Base-by-base conservation (phyloP, 345 rosid genomes). In the Arabis alpina region DNA sequence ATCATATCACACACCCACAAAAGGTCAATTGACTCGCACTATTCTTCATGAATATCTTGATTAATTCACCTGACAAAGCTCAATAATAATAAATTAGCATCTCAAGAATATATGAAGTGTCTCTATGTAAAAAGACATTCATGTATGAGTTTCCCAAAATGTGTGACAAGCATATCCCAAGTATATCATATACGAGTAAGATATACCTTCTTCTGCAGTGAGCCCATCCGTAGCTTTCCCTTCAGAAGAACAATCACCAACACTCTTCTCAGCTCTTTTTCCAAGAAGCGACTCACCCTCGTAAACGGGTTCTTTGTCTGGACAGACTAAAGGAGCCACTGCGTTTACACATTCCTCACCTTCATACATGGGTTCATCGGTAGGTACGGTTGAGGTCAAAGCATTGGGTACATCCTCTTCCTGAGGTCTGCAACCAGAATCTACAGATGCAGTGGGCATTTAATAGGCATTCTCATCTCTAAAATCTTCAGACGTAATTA, bases 241-340 rank as follows among this genome's bases (percentile, higher is more conserved):
- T 68, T 71, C 68, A 68, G 73, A 65, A 66, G 80, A 76, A 65
- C 54, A 56, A 61, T 78, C 84, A 39, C n/a, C 69, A 48, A 59
- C 62, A 54, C 64, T 71, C 78, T 86, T 85, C 79, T 84, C 98
- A 65, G 82, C 81, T 72, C 83, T 88, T 76, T 87, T 82, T 4
- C 98, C 97, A 77, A 92, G 97, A 80, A 87, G 79, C 24, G 83
- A 88, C 80, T 95, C 99, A 72, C 99, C 99, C 87, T 94, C 99
- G 74, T 94, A 94, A 65, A 94, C 76, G 52, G 98, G 99, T 79
- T 94, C 97, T 62, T 83, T 78, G 50, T 85, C 87, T 80, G 77
- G 89, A 80, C 74, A 79, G 58, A 53, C 64, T 45, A 78, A 56
- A 70, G 83, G 59, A 70, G 83, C 64, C 71, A 79, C 87, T 68